These are phyloP conservation scores for Rhodotorula babjevae DNA, from an alignment of 768 basidiomycete species.

Conservation along the genomic window DNA sequence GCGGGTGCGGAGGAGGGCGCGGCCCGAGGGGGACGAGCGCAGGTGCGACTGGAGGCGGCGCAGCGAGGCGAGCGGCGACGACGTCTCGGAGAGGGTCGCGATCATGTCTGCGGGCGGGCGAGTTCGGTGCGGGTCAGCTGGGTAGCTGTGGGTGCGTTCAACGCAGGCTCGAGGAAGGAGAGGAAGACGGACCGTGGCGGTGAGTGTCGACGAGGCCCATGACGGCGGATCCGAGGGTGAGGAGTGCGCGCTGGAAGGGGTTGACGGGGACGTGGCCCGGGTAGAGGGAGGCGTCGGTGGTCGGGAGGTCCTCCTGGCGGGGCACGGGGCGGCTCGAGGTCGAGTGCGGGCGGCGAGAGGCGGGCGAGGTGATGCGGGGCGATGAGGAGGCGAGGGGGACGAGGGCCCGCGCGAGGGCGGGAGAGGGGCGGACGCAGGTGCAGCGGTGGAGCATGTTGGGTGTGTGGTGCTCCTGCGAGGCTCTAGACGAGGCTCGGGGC, in stretches of 20 bases:
- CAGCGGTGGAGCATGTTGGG: too few species aligned
- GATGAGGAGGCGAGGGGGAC: background rate
- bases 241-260: constrained; percentile 73
- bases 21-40: constrained; percentile 73
- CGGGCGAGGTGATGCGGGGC: background rate
- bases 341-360: background rate
- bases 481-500: too few species aligned
- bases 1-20: constrained; percentile 72
- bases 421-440: too few species aligned
- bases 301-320: background rate
- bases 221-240: constrained; percentile 78
- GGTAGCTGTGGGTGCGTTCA: background rate
- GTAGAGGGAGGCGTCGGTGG: background rate
- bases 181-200: background rate
- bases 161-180: too few species aligned
- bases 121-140: too few species aligned
- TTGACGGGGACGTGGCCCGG: constrained; percentile 60
- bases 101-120: constrained; percentile 68
- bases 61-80: constrained; percentile 72
- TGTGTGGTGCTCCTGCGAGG: too few species aligned
- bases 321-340: background rate
- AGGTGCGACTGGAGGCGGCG: constrained; percentile 65
- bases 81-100: constrained; percentile 87
- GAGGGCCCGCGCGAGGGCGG: too few species aligned
- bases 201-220: constrained; percentile 71